A percentile compares a stretch with the other conserved stretches of the same genome.
These are phyloP conservation scores for Eucalyptus guilfoylei DNA, from an alignment of 345 rosid species.

Conservation along the genomic window DNA sequence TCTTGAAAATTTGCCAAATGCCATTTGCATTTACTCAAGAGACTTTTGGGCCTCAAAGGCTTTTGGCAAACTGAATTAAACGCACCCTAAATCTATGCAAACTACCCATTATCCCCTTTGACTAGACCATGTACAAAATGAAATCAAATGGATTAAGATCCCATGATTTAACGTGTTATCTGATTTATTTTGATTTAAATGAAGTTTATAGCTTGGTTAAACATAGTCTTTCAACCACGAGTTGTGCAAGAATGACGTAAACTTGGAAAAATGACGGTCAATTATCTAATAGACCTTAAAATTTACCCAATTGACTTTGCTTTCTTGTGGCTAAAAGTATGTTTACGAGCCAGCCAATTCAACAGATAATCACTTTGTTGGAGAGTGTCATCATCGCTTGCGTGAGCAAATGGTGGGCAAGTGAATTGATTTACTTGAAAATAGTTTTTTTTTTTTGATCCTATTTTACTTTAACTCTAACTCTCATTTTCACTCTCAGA, in stretches of 20 bases:
- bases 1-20: too few species aligned
- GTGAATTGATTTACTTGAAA: background rate
- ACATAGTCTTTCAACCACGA: background rate
- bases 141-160: background rate
- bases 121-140: background rate
- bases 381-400: background rate
- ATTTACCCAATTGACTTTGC: background rate
- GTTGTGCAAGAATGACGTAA: background rate
- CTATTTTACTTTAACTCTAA: fast-evolving
- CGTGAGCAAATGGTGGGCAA: background rate
- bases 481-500: too few species aligned
- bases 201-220: background rate
- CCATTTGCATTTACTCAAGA: too few species aligned
- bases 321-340: background rate
- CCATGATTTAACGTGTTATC: background rate
- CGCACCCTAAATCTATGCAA: background rate
- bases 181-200: background rate
- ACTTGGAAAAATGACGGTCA: background rate
- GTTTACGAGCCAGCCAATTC: background rate
- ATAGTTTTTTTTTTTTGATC: too few species aligned
- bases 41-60: too few species aligned
- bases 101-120: background rate
- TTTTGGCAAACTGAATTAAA: too few species aligned
- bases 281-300: background rate
- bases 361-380: background rate